Evolutionary conservation across 208 protist species (phyloP), one percentile per base, ranked within the genome.

Genomic region (Spongospora subterranea): DNA sequence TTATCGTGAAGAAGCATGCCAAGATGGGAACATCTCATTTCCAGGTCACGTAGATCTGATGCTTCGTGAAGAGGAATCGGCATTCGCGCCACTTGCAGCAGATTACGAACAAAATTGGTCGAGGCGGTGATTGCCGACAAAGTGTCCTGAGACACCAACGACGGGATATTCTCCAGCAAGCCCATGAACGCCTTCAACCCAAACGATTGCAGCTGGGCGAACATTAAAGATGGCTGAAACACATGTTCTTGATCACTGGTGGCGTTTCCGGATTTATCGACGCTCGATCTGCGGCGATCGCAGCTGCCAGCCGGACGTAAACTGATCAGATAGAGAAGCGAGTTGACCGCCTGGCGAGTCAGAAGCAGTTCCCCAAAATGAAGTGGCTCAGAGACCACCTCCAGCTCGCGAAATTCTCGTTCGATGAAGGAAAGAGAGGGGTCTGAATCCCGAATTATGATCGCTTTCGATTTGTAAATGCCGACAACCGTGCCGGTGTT

Each of bases 21-120:
- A 39, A 82, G n/a, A 20, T n/a, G 71, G 40, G 13, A 6, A n/a
- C 71, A 82, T 43, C 35, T 82, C 13, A 6, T 35, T 82, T 82
- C 71, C 40, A 82, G 35, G n/a, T 35, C n/a, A 40, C 40, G 6
- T 20, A 82, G 6, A 43, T 82, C 71, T 35, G n/a, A 82, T 40
- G 71, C 71, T 82, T 82, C 71, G n/a, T 82, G 71, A 20, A 82
- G n/a, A 82, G 71, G 71, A 82, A 82, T 82, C 6, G 71, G 71
- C 71, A 82, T 82, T 35, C 71, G 71, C 11, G 71, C 71, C 6
- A 82, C n/a, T 35, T 82, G 71, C 6, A 82, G 71, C 6, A 82
- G 71, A 6, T 82, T 6, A 6, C 6, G 6, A 43, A 82, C 71
- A 35, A 39, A 39, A 40, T 6, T 20, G 6, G 71, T 6, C 6